These are phyloP conservation scores for Rubroshorea leprosula DNA, from an alignment of 345 rosid species.

Conservation along the genomic window DNA sequence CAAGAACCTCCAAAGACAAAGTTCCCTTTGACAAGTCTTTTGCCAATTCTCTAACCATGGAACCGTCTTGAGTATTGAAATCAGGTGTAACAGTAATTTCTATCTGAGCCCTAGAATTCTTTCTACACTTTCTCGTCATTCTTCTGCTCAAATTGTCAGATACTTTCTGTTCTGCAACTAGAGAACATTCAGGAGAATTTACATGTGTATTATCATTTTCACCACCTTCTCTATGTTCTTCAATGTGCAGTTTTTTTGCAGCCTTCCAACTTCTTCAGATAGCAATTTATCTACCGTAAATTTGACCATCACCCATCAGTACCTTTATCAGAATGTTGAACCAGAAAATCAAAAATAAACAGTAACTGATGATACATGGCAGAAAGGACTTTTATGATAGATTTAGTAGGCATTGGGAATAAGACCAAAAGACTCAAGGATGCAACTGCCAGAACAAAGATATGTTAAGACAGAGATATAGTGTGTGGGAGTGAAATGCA, in stretches of 20 bases:
- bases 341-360: not conserved
- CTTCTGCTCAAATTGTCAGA: constrained; percentile 18
- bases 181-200: constrained; percentile 35
- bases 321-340: constrained; percentile 12
- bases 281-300: constrained; percentile 55
- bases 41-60: constrained; percentile 20
- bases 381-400: no score
- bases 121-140: constrained; percentile 44
- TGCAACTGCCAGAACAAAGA: no score
- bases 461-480: no score
- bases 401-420: no score
- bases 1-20: constrained; percentile 15
- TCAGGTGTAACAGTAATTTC: constrained; percentile 19
- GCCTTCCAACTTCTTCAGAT: constrained; percentile 57
- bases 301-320: no score
- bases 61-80: constrained; percentile 17
- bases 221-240: constrained; percentile 20
- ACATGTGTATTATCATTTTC: constrained; percentile 16
- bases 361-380: not conserved
- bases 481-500: no score
- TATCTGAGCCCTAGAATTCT: constrained; percentile 24
- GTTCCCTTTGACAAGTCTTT: constrained; percentile 16
- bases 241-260: constrained; percentile 45
- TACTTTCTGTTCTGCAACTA: constrained; percentile 22
- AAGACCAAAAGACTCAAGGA: no score